A percentile compares a stretch with the other conserved stretches of the same genome.
These are phyloP conservation scores for Hyaloperonospora brassicae DNA, from an alignment of 352 stramenopile species.

Conservation along the genomic window DNA sequence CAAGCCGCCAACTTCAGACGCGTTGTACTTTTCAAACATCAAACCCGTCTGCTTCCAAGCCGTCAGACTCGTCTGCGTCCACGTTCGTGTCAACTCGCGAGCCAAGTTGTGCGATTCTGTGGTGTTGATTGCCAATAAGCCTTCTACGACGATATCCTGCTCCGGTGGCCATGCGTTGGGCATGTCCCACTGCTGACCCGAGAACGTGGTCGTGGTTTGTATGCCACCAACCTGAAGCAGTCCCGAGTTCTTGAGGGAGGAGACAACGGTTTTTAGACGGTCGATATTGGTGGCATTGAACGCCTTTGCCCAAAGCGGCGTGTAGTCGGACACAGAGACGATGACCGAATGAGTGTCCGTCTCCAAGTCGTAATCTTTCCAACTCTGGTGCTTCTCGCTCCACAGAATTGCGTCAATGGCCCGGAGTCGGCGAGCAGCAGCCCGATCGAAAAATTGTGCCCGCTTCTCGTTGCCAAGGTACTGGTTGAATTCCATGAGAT, in stretches of 20 bases:
- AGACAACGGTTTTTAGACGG: slow-evolving; percentile 40
- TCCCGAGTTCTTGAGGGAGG: slow-evolving; percentile 43
- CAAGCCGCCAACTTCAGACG: slow-evolving; percentile 47
- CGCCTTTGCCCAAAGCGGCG: slow-evolving; percentile 68
- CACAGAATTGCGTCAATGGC: slow-evolving; percentile 73
- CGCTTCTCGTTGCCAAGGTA: slow-evolving; percentile 36
- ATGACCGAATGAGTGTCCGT: slow-evolving; percentile 35
- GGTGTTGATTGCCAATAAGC: slow-evolving; percentile 48
- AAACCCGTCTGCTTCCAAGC: slow-evolving; percentile 62
- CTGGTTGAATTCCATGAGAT: slow-evolving; percentile 57
- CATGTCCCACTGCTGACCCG: slow-evolving; percentile 83
- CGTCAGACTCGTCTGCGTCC: slow-evolving; percentile 49
- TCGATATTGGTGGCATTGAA: slow-evolving; percentile 40
- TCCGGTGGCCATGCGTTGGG: slow-evolving; percentile 83
- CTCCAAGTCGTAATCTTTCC: slow-evolving; percentile 71
- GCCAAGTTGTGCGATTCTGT: slow-evolving; percentile 44
- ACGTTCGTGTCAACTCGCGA: slow-evolving; percentile 44
- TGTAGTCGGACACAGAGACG: slow-evolving; percentile 61
- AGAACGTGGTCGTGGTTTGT: slow-evolving; percentile 56
- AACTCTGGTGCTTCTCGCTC: slow-evolving; percentile 41
- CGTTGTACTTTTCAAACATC: slow-evolving; percentile 89
- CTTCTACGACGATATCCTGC: slow-evolving; percentile 78
- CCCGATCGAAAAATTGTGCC: slow-evolving; percentile 37
- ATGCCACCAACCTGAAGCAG: slow-evolving; percentile 61
- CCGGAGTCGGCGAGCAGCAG: slow-evolving; percentile 29